Evolutionary conservation across 805 yeast species (phyloP).

Genomic region (Kodamaea fukazawae): DNA sequence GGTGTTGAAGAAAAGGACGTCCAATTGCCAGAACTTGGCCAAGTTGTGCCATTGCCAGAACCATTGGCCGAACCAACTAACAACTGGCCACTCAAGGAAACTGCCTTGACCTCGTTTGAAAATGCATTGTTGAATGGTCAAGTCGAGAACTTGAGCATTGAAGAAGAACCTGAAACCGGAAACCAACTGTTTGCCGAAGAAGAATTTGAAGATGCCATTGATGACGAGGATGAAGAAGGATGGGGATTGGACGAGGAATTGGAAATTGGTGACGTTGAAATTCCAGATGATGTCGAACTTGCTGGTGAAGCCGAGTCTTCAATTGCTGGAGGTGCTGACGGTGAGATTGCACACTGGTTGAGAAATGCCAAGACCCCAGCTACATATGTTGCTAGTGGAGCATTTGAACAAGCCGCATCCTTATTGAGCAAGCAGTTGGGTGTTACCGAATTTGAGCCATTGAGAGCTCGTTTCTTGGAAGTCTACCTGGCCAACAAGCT

Average conservation of each 20-base stretch:
- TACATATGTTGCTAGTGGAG: conserved; percentile 92
- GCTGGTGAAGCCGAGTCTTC: conserved; percentile 8
- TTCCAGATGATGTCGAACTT: conserved; percentile 13
- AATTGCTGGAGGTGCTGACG: conserved; percentile 36
- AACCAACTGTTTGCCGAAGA: conserved; percentile 12
- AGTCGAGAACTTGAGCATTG: conserved; percentile 60
- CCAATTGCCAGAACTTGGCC: conserved; percentile 54
- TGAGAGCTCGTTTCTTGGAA: conserved; percentile 77
- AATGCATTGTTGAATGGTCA: conserved; percentile 72
- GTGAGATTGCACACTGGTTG: conserved; percentile 77
- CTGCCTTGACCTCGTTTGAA: conserved; percentile 79
- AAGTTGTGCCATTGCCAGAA: conserved; percentile 42
- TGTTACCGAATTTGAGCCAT: conserved; percentile 80
- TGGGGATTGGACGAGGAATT: conserved; percentile 82
- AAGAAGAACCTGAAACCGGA: conserved; percentile 28
- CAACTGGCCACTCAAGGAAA: conserved; percentile 82
- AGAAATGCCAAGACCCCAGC: conserved; percentile 89
- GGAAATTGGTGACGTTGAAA: conserved; percentile 57
- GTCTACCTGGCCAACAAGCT: conserved; percentile 80
- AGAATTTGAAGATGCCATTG: conserved; percentile 17
- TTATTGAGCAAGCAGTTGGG: conserved; percentile 88
- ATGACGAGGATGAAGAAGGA: conserved; percentile 42
- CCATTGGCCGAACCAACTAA: conserved; percentile 46
- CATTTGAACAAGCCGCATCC: conserved; percentile 93
- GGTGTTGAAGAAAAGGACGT: conserved; percentile 64